Conservation (phyloP, 306 rosid species). For the Trichosanthes truncata region DNA sequence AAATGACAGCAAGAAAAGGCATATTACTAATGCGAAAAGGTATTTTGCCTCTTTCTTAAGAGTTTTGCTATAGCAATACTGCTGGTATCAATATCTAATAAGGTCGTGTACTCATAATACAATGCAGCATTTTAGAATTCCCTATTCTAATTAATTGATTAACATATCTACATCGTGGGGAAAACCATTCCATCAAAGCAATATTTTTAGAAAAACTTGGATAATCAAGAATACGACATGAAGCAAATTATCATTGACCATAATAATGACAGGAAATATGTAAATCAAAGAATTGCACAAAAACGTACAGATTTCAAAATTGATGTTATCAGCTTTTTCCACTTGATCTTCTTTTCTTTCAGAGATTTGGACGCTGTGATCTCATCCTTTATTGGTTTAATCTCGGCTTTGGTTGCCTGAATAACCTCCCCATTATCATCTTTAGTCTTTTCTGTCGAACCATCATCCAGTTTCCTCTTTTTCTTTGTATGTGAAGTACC, state of each 20-base stretch:
- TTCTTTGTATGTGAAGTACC: constrained; percentile 30
- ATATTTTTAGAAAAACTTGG: neutral
- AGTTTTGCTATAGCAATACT: neutral
- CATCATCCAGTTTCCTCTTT: constrained; percentile 53
- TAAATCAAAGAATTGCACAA: neutral
- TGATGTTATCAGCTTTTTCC: constrained; percentile 74
- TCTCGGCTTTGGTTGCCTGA: constrained; percentile 30
- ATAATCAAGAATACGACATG: neutral
- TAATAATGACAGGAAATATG: neutral
- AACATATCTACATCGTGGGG: neutral
- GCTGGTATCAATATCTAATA: neutral
- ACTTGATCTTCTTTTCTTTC: constrained; percentile 44
- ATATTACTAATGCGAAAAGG: neutral
- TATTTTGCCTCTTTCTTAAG: neutral
- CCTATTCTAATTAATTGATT: no score
- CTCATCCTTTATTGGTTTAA: constrained; percentile 21
- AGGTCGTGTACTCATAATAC: no score
- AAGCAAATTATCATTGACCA: neutral
- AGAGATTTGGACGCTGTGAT: constrained; percentile 3
- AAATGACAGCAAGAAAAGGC: neutral
- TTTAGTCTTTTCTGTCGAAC: constrained; percentile 35
- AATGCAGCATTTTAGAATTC: neutral
- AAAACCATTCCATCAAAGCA: neutral
- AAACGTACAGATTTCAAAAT: constrained; percentile 62
- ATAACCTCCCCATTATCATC: constrained; percentile 60